Evolutionary conservation across 1,139 yeast genomes (phyloP), one percentile per base, ranked within the genome.

Genomic region (Suhomyces panamericanus): DNA sequence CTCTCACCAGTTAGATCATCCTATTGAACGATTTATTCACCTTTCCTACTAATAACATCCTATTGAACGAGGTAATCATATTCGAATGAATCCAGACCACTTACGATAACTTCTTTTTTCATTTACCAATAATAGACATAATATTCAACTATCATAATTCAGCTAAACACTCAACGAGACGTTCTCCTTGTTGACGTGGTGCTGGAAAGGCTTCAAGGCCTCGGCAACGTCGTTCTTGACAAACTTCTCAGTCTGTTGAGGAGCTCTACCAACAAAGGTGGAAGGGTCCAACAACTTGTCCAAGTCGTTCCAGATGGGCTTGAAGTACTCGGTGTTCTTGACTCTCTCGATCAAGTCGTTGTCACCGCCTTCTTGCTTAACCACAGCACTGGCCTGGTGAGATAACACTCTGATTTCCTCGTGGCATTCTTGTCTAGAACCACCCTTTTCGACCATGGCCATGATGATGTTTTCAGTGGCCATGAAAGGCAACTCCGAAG

Each of bases 381-480:
- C 99, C 49, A 91, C 97, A 45, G 90, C 93, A 53, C 96, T 91
- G 27, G 99, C 99, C 73, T 93, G 95, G 68, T 93, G 99, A 32
- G 97, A 88, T 51, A 93, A 78, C 34, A 93, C 99, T 71, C 99
- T 85, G 68, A 93, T 91, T 71, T 88, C 87, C 75, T 93, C 99
- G 70, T 93, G 99, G 64, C 96, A 93, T 47, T 90, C 96, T 77
- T 93, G 99, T 79, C 99, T 87, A 24, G 96, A 90, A 38, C 88
- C 98, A 58, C 98, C 98, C 68, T 86, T 85, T 71, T 90, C 96
- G 49, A 93, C 99, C 97, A 93, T 93, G 46, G 99, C 99, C 99
- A 93, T 93, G 67, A 93, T 93, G 66, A 93, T 83, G 72, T 93
- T 93, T 73, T 93, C 99, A 44, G 99, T 93, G 54, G 99, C 99